Percentiles rank a stretch among this genome's conserved stretches.
phyloP scores from a whole-genome alignment of 352 stramenopile species.

The Pythium oligandrum region DNA sequence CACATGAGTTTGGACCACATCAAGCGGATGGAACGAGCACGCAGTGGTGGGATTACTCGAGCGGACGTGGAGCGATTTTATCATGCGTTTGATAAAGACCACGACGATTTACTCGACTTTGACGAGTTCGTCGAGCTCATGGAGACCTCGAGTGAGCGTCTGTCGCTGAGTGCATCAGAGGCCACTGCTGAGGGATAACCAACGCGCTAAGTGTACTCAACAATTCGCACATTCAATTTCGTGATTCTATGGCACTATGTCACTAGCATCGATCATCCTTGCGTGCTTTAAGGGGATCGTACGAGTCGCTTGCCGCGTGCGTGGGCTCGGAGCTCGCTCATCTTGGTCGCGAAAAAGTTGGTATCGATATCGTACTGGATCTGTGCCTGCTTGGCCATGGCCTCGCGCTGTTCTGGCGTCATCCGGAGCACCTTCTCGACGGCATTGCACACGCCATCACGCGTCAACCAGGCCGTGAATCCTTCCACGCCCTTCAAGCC shows the following conservation, averaged over 20 bases:
- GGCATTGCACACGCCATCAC: constrained; percentile 36
- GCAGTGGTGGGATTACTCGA: constrained; percentile 1
- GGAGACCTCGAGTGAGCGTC: background rate
- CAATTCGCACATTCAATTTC: no score
- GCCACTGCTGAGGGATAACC: no score
- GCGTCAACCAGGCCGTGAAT: constrained; percentile 32
- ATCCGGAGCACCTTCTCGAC: constrained; percentile 51
- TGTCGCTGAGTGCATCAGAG: no score
- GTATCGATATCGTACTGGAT: constrained; percentile 63
- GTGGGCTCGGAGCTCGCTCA: constrained; percentile 34
- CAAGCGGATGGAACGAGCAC: constrained; percentile 3
- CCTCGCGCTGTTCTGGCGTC: constrained; percentile 33
- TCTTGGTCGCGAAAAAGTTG: constrained; percentile 59
- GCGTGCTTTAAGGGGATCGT: no score
- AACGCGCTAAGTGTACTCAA: no score
- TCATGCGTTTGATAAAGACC: constrained; percentile 7
- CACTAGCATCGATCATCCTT: no score
- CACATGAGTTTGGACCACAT: background rate
- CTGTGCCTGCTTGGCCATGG: constrained; percentile 33
- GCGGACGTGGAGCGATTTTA: constrained; percentile 10
- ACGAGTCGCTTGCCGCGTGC: constrained; percentile 16
- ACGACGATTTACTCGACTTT: constrained; percentile 14
- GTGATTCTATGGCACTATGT: no score
- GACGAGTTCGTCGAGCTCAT: constrained; percentile 14
- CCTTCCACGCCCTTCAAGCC: constrained; percentile 40